Base-by-base conservation (phyloP, 2,329 filamentous ascomycete genomes). In the Fusarium sp. region DNA sequence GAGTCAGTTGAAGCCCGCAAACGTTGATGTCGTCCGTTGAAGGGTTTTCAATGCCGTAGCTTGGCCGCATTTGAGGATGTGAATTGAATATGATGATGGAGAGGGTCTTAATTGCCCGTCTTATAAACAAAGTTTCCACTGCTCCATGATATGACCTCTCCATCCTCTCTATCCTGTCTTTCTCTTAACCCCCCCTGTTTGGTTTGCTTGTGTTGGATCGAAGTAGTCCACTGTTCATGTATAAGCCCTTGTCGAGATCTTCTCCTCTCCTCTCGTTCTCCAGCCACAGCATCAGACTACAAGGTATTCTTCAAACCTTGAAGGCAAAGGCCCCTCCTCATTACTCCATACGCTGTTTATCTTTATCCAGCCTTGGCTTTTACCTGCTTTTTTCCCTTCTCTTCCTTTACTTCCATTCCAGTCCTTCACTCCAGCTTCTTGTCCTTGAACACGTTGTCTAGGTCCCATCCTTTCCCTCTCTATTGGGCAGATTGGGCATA, bases 181-280 rank as follows among this genome's bases (percentile, higher is more conserved):
- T 43, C 52, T 46, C 53, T 52, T 47, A 41, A 39, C 56, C 66
- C 68, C 65, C 67, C 65, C 67, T 62, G 68, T 56, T 67, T 49
- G 45, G 55, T 50, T 63, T 58, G 60, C 32, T 63, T 58, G 62
- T 39, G 23, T 60, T 37, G 25, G 44, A 37, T 25, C 23, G 33
- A 32, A 30, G n/a, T 50, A 69, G 54, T 58, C 43, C 40, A 57
- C 25, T 25, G 30, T 55, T n/a, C 27, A 9, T 35, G 33, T 32
- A 57, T 44, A 25, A 62, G 70, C 70, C 70, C 60, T 70, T 67
- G 70, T 71, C 62, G 44, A 64, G 45, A 55, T 71, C 55, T 46
- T 61, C 49, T 53, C 33, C n/a, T 40, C 37, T 47, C 17, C 22
- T 37, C 50, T 32, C 33, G 20, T 19, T 44, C 35, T 37, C 35